phyloP scores from a whole-genome alignment of 129 eudicot species.

The Dittrichia graveolens region DNA sequence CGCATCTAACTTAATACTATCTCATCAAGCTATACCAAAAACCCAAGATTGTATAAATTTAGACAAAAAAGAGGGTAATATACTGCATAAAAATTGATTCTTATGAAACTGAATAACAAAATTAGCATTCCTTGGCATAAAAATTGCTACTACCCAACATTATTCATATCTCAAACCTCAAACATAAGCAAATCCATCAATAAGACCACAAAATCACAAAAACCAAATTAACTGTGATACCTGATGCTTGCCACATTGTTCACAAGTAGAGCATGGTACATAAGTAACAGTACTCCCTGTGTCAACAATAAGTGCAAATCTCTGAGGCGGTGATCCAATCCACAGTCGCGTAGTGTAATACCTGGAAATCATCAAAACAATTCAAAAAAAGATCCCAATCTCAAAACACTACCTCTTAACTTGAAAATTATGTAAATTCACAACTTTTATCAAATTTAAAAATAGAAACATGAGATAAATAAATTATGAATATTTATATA shows the following conservation, averaged over 20 bases:
- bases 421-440: neutral
- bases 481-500: neutral
- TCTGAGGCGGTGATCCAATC: slow-evolving; percentile 93
- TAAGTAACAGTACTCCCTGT: slow-evolving; percentile 96
- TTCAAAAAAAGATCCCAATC: slow-evolving; percentile 16
- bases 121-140: too few species aligned
- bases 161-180: neutral
- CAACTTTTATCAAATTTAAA: neutral
- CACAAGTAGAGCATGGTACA: slow-evolving; percentile 93
- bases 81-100: neutral
- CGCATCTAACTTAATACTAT: neutral
- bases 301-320: slow-evolving; percentile 81
- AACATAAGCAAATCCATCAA: neutral
- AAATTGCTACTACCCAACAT: too few species aligned
- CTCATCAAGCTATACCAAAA: slow-evolving; percentile 1
- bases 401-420: neutral
- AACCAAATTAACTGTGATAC: slow-evolving; percentile 35
- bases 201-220: neutral
- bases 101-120: too few species aligned
- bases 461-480: neutral
- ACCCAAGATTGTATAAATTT: neutral
- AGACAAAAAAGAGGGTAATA: neutral
- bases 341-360: slow-evolving; percentile 84
- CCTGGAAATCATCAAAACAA: slow-evolving; percentile 44
- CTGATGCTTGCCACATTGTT: slow-evolving; percentile 98